Conservation (phyloP, 352 stramenopile genomes). For the Phytophthora agathidicida region DNA sequence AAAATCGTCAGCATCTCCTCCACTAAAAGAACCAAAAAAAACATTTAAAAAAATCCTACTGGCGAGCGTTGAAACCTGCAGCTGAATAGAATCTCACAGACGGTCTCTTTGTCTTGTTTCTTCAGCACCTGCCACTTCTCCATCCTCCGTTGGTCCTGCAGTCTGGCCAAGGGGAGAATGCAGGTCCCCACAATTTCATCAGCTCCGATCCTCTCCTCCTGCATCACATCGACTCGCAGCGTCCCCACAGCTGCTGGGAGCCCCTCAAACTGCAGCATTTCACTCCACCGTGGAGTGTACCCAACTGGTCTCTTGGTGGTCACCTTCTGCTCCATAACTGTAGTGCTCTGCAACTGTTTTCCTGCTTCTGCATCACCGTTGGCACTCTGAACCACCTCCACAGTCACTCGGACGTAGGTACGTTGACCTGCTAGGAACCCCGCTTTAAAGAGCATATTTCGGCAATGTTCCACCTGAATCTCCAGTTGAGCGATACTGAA, state of each 20-base stretch:
- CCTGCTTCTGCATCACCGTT: background rate
- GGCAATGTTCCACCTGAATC: constrained; percentile 43
- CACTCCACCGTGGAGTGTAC: constrained; percentile 42
- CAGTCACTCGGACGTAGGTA: constrained; percentile 57
- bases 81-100: constrained; percentile 46
- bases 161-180: constrained; percentile 42
- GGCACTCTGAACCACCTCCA: constrained; percentile 47
- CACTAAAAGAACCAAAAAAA: background rate
- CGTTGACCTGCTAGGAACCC: constrained; percentile 54
- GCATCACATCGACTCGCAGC: constrained; percentile 59
- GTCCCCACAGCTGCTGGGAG: constrained; percentile 49
- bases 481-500: constrained; percentile 54
- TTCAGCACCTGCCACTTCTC: constrained; percentile 58
- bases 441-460: constrained; percentile 52
- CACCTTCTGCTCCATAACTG: constrained; percentile 39
- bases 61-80: constrained; percentile 60
- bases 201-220: constrained; percentile 60
- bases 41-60: constrained; percentile 24
- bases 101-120: constrained; percentile 34
- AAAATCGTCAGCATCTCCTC: background rate
- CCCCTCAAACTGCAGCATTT: constrained; percentile 49
- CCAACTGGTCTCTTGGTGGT: constrained; percentile 45
- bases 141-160: constrained; percentile 57
- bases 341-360: constrained; percentile 15
- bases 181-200: constrained; percentile 49